phyloP scores from a whole-genome alignment of 208 protist genomes.

The Jaenimonas drosophilae region DNA sequence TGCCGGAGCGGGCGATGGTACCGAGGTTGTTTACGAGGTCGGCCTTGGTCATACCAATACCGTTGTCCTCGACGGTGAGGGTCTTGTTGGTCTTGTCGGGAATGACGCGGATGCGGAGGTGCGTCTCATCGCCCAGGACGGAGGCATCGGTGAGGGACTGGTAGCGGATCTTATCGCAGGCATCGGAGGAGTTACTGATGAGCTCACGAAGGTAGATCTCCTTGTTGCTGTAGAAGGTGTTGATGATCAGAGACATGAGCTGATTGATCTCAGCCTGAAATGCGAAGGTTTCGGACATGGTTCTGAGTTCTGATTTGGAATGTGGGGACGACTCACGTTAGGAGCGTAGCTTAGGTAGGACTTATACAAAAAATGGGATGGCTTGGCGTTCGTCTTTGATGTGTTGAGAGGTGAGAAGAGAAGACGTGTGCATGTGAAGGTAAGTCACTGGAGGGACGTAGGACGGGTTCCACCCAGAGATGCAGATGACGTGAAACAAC shows the following conservation, averaged over 20 bases:
- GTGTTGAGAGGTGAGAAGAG: too few species aligned
- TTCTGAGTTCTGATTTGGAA: too few species aligned
- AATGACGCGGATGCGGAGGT: slow-evolving; percentile 95
- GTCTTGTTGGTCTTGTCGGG: slow-evolving; percentile 95
- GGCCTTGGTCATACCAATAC: slow-evolving; percentile 99
- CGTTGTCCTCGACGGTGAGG: slow-evolving; percentile 95
- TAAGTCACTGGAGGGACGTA: too few species aligned
- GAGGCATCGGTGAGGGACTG: slow-evolving; percentile 90
- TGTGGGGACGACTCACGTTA: too few species aligned
- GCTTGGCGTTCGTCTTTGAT: too few species aligned
- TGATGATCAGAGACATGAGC: slow-evolving; percentile 98
- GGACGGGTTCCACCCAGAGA: too few species aligned
- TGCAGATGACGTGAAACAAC: too few species aligned
- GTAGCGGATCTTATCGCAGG: slow-evolving; percentile 98
- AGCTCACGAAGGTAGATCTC: slow-evolving; percentile 99
- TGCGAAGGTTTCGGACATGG: too few species aligned
- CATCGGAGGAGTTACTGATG: slow-evolving; percentile 98
- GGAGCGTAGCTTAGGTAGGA: too few species aligned
- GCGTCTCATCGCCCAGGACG: slow-evolving; percentile 86
- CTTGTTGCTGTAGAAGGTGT: slow-evolving; percentile 99
- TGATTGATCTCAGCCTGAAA: slow-evolving; percentile 97
- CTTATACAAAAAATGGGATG: too few species aligned
- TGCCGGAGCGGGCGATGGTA: slow-evolving; percentile 98
- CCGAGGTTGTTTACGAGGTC: slow-evolving; percentile 98
- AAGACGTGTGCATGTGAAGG: too few species aligned